Base-by-base conservation (phyloP, 2,329 filamentous ascomycete genomes). In the Hymenoscyphus repandus region DNA sequence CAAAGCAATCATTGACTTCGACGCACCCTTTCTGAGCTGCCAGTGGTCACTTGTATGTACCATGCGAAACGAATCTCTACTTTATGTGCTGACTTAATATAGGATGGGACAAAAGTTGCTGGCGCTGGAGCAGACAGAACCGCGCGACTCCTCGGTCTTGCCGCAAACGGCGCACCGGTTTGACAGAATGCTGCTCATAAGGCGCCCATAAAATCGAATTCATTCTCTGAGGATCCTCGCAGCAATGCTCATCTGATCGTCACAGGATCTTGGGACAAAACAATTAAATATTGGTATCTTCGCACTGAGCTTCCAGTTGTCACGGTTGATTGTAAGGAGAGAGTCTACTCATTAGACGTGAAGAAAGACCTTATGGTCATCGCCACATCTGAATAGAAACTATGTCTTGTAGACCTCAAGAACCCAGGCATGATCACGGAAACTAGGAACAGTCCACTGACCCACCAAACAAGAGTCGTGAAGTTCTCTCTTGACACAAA, bases 391-490 rank as follows among this genome's bases (percentile, higher is more conserved):
- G 92, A 96, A 66, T 81, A 90, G 52, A 92, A 93, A 71, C 92
- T 96, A 75, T 89, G 96, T 69, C 84, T 96, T 57, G 76, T 97
- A 70, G 89, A 96, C 70, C 80, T 97, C 46, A 83, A 87, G 65
- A 84, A 92, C 55, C 92, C 92, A 6, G 81, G 80, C 50, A 88
- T 86, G 62, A 88, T 96, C 69, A 95, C 93, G 79, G 96, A 96
- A 78, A 90, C 88, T 10, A 79, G 95, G 49, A 87, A 95, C 70
- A 95, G 88, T 64, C 91, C 91, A 5, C 78, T 97, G 22, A 96
- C 96, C 73, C 96, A 90, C 87, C 93, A 97, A 76, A 96, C 91
- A 1, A 77, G 91, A 47, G 88, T 92, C 6, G 88, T 97, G 47
- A 91, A 85, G 72, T 96, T 91, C 74, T 97, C 96, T 68, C 83